Base-by-base conservation (phyloP, 148 eudicot species). In the Chenopodium quinoa region DNA sequence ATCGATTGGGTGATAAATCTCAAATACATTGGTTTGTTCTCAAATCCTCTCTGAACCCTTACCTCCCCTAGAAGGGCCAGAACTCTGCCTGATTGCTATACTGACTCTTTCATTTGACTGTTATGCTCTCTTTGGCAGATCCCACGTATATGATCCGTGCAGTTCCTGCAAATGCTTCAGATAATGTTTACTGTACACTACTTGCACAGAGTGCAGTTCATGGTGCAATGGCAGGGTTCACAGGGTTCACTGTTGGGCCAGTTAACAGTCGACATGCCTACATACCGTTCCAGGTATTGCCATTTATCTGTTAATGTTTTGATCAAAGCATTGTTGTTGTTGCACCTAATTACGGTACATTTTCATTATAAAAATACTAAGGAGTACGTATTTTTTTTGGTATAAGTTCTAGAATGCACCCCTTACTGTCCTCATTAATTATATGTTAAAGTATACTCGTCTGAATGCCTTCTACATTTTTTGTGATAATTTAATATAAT, bases 181-280 rank as follows among this genome's bases (percentile, higher is more conserved):
- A 87, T 32, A 87, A 87, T 71, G 89, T 87, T 13, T 85, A 85
- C 77, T 85, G 89, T 52, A 87, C 89, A 23, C 82, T 85, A 10
- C 87, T 87, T 69, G 89, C 89, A 9, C 89, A 87, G 1, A 85
- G 89, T 80, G 89, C 86, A 6, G 75, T 85, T 76, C 89, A 87
- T 82, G 89, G 89, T 60, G 89, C 89, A 25, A 87, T 87, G 89
- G 84, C 89, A 4, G 89, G 89, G n/a, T 87, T 80, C 75, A 87
- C 89, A 37, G 89, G 89, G 73, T 87, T 84, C 82, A 85, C 87
- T 25, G 85, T 82, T 60, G 89, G 87, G 12, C 86, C 85, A 37
- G 89, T 87, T 13, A 87, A 87, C 62, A 82, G 82, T 27, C 82
- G 86, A 75, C 87, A 87, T 80, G 87, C 85, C 50, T 87, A 87